phyloP scores from a whole-genome alignment of 768 basidiomycete genomes.

The Clitopilus hobsonii region DNA sequence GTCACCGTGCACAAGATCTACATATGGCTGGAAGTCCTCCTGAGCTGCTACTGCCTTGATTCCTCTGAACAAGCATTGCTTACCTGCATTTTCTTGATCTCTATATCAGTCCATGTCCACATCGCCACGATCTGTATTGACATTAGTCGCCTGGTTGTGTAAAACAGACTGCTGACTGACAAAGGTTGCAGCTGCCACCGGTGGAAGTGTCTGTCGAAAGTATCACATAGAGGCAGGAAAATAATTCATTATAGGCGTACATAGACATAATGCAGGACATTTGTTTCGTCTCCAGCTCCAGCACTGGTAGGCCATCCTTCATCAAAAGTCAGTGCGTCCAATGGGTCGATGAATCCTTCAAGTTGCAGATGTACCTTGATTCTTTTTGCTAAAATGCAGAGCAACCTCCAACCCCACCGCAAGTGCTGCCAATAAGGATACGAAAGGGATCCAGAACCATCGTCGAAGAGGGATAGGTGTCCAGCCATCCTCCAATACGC shows the following conservation, averaged over 20 bases:
- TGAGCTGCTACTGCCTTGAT: background rate
- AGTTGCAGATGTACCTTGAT: constrained; percentile 32
- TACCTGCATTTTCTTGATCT: constrained; percentile 55
- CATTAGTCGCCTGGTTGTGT: no score
- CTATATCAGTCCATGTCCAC: constrained; percentile 56
- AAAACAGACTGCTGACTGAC: constrained; percentile 20
- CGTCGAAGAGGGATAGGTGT: constrained; percentile 38
- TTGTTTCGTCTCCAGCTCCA: constrained; percentile 23
- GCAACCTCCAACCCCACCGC: constrained; percentile 45
- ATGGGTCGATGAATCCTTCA: no score
- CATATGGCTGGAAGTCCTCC: constrained; percentile 37
- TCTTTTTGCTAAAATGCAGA: constrained; percentile 39
- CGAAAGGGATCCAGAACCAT: constrained; percentile 43
- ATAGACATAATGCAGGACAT: constrained; percentile 49
- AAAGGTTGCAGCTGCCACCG: constrained; percentile 44
- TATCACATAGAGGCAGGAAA: constrained; percentile 2
- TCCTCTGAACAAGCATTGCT: background rate
- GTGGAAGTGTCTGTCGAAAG: constrained; percentile 41
- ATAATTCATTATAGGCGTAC: constrained; percentile 24
- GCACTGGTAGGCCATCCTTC: constrained; percentile 41
- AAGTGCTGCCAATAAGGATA: constrained; percentile 28
- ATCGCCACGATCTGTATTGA: constrained; percentile 34
- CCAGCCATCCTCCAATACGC: constrained; percentile 21
- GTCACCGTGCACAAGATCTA: constrained; percentile 52
- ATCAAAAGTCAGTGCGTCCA: no score